Evolutionary conservation across 768 basidiomycete species (phyloP).

Genomic region (Russula griseocarnosa): DNA sequence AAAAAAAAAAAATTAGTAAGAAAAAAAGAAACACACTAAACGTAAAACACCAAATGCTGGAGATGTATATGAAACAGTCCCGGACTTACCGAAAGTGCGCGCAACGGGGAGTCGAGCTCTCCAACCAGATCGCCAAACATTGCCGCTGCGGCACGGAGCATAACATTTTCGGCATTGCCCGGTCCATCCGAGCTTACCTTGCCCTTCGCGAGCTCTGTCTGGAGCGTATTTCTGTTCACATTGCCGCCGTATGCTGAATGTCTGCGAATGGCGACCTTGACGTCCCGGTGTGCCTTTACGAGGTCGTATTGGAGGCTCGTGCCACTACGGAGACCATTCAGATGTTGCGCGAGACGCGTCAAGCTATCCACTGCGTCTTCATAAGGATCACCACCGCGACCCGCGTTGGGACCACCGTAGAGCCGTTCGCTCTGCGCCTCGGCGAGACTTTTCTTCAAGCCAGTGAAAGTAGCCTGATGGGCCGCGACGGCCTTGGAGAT

Average conservation of each 20-base stretch:
- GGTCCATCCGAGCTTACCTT: constrained; percentile 22
- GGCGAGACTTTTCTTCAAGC: constrained; percentile 75
- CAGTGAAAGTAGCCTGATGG: constrained; percentile 88
- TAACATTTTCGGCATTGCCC: constrained; percentile 34
- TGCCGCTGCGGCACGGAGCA: constrained; percentile 58
- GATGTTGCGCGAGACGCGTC: constrained; percentile 88
- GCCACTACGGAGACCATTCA: constrained; percentile 84
- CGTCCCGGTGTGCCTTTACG: constrained; percentile 52
- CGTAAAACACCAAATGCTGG: background rate
- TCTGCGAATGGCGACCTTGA: constrained; percentile 40
- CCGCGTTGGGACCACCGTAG: constrained; percentile 31
- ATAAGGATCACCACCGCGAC: constrained; percentile 52
- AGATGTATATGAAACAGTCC: background rate
- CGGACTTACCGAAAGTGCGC: constrained; percentile 60
- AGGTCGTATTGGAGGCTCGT: constrained; percentile 82
- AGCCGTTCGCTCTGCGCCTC: constrained; percentile 89
- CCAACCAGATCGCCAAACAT: constrained; percentile 79
- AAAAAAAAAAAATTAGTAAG: background rate
- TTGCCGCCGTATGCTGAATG: background rate
- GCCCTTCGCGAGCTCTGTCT: constrained; percentile 25
- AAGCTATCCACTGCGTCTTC: constrained; percentile 84
- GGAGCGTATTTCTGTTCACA: background rate
- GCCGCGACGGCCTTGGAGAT: constrained; percentile 76
- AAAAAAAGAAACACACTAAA: background rate
- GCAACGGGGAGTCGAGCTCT: constrained; percentile 73